Conservation (phyloP, 1,284 basidiomycete species). For the Amylostereum areolatum region DNA sequence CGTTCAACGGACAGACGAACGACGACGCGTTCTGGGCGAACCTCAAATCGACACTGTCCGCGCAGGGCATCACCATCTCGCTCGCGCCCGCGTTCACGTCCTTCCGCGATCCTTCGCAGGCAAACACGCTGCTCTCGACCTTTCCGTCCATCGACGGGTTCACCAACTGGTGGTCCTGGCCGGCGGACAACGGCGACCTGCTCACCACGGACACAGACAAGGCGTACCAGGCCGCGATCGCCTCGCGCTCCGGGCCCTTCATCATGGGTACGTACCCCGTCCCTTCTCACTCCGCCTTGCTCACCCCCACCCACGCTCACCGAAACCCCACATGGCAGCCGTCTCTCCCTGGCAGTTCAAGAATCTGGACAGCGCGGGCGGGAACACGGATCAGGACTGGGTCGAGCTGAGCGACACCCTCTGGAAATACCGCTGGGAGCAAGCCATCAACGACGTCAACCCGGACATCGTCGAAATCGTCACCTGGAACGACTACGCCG, state of each 20-base stretch:
- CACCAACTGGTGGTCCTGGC: constrained; percentile 34
- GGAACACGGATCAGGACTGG: constrained; percentile 23
- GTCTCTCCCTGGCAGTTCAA: constrained; percentile 33
- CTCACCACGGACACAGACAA: constrained; percentile 26
- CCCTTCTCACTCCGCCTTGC: background rate
- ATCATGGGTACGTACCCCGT: constrained; percentile 22
- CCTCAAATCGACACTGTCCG: constrained; percentile 20
- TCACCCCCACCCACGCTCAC: background rate
- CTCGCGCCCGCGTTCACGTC: constrained; percentile 27
- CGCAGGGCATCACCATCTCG: constrained; percentile 20
- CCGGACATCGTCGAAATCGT: constrained; percentile 24
- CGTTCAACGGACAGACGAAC: constrained; percentile 21
- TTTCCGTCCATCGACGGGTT: constrained; percentile 29
- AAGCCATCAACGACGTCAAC: constrained; percentile 25
- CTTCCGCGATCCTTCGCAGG: constrained; percentile 22
- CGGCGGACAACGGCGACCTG: constrained; percentile 19
- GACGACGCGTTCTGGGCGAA: constrained; percentile 23
- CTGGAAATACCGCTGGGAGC: constrained; percentile 24
- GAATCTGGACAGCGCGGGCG: constrained; percentile 18
- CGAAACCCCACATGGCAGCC: constrained; percentile 13
- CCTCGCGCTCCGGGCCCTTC: constrained; percentile 21
- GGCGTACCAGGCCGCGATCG: constrained; percentile 15
- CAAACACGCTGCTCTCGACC: constrained; percentile 17
- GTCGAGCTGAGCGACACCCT: constrained; percentile 28
- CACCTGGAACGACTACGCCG: constrained; percentile 15